Evolutionary conservation across 108 stramenopile genomes (phyloP).

Genomic region (Nannochloropsis oceanica): DNA sequence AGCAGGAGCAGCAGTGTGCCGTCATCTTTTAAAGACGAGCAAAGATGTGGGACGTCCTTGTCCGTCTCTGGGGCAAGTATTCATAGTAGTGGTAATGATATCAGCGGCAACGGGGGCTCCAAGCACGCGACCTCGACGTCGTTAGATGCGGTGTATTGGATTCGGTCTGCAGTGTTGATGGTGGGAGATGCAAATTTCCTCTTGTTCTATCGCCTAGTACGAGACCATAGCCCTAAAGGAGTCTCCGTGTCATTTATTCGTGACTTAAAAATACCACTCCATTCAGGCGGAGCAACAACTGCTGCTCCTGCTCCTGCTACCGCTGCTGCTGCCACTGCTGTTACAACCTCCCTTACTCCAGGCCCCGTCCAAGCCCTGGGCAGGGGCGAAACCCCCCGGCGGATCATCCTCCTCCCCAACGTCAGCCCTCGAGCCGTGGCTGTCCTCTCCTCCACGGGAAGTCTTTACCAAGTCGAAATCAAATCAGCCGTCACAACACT

Average conservation of each 20-base stretch:
- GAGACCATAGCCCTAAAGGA: background rate
- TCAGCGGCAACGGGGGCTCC: background rate
- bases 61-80: too few relatives aligned
- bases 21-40: too few relatives aligned
- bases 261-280: background rate
- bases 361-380: background rate
- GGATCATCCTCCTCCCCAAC: background rate
- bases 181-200: background rate
- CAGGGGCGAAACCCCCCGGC: background rate
- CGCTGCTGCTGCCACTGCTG: background rate
- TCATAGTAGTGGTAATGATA: background rate
- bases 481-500: background rate
- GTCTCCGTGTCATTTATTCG: background rate
- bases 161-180: background rate
- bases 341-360: background rate
- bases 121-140: background rate
- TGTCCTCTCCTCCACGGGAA: background rate
- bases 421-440: background rate
- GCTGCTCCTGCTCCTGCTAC: background rate
- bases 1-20: background rate
- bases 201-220: background rate
- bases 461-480: background rate
- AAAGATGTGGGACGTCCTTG: too few relatives aligned
- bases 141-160: background rate
- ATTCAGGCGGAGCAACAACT: background rate